Conservation (phyloP, 768 basidiomycete genomes). For the Termitomyces sp. region DNA sequence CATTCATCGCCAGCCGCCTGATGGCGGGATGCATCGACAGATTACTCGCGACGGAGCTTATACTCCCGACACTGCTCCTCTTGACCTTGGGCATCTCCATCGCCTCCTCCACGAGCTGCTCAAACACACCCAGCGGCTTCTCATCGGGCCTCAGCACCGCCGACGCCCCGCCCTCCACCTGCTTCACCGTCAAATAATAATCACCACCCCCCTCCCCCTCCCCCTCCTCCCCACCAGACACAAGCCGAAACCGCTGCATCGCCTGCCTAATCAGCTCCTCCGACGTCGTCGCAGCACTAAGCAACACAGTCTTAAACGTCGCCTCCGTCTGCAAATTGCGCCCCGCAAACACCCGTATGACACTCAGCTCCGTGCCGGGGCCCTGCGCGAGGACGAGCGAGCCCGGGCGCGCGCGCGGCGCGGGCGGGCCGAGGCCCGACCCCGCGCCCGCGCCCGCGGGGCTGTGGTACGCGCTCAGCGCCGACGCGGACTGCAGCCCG, state of each 20-base stretch:
- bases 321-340: slow-evolving; percentile 87
- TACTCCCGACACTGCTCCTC: slow-evolving; percentile 88
- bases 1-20: slow-evolving; percentile 90
- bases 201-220: slow-evolving; percentile 56
- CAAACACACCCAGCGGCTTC: slow-evolving; percentile 86
- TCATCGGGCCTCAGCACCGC: slow-evolving; percentile 68
- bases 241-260: slow-evolving; percentile 85
- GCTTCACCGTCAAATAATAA: slow-evolving; percentile 92
- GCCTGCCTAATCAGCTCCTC: slow-evolving; percentile 86
- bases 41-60: slow-evolving; percentile 89
- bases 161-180: slow-evolving; percentile 82
- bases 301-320: slow-evolving; percentile 95
- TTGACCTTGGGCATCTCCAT: slow-evolving; percentile 83
- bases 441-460: slow-evolving; percentile 21
- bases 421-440: slow-evolving; percentile 42
- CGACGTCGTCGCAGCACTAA: slow-evolving; percentile 82
- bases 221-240: slow-evolving; percentile 8
- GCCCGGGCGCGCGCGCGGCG: slow-evolving; percentile 62
- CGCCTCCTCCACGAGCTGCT: slow-evolving; percentile 76
- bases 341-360: slow-evolving; percentile 94
- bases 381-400: slow-evolving; percentile 66
- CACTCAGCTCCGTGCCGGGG: slow-evolving; percentile 86
- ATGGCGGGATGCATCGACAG: slow-evolving; percentile 95
- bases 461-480: slow-evolving; percentile 35
- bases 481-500: slow-evolving; percentile 70